Conservation (phyloP, 2,329 filamentous ascomycete genomes). For the Akanthomyces uredinophilus region DNA sequence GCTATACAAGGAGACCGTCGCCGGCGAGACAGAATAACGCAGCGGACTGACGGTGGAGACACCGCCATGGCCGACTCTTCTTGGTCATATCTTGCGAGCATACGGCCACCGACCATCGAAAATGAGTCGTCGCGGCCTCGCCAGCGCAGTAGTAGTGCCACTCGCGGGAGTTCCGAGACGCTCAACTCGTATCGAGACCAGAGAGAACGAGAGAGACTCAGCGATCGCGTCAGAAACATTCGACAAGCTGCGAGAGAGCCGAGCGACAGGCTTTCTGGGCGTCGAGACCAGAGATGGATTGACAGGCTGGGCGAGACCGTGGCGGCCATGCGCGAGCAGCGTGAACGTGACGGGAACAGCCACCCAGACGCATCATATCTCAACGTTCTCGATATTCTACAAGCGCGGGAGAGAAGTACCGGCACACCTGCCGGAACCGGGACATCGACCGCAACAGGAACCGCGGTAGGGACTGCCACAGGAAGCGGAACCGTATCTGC, state of each 20-base stretch:
- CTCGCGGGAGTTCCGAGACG: constrained; percentile 35
- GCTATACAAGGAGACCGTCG: constrained; percentile 50
- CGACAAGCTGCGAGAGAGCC: constrained; percentile 29
- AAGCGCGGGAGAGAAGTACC: constrained; percentile 26
- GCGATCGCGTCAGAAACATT: constrained; percentile 30
- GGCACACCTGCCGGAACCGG: constrained; percentile 9
- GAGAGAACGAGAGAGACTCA: constrained; percentile 30
- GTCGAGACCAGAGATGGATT: constrained; percentile 29
- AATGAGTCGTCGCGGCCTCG: constrained; percentile 25
- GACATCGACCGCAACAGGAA: background rate
- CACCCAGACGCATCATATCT: constrained; percentile 25
- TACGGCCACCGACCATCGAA: constrained; percentile 19
- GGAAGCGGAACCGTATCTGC: background rate
- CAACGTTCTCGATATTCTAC: constrained; percentile 34
- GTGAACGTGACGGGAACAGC: constrained; percentile 26
- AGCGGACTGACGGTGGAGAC: constrained; percentile 23
- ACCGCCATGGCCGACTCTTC: constrained; percentile 17
- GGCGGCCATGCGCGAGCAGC: constrained; percentile 31
- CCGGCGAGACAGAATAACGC: constrained; percentile 39
- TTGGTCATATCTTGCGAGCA: constrained; percentile 19
- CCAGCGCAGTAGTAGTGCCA: constrained; percentile 33
- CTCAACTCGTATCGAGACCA: constrained; percentile 34
- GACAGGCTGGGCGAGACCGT: constrained; percentile 33
- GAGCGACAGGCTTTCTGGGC: constrained; percentile 18
- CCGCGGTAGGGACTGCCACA: background rate